Percentiles rank a stretch among this genome's conserved stretches.
phyloP scores from a whole-genome alignment of 495 filamentous ascomycete genomes.

The Aspergillus diversus region DNA sequence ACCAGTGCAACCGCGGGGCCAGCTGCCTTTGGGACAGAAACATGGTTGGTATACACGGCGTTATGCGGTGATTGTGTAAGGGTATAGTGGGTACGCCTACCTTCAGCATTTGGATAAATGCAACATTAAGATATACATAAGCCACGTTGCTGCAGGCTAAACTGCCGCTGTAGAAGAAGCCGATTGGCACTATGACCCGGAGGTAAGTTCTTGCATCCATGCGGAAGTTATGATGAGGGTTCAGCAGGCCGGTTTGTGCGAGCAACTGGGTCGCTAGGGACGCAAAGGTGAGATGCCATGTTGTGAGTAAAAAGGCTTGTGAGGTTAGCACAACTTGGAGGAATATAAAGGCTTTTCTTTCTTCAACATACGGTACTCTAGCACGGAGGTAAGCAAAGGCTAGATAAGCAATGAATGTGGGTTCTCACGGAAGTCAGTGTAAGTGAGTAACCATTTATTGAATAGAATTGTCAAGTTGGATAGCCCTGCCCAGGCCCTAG shows the following conservation, averaged over 20 bases:
- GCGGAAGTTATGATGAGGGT: conserved; percentile 66
- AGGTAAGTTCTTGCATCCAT: conserved; percentile 72
- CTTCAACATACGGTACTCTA: conserved; percentile 26
- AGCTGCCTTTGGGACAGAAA: conserved; percentile 49
- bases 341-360: no score
- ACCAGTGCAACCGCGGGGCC: conserved; percentile 72
- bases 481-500: conserved; percentile 28
- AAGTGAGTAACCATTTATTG: conserved; percentile 29
- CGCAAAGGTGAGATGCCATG: conserved; percentile 77
- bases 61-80: neutral
- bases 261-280: conserved; percentile 75
- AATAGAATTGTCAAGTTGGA: conserved; percentile 30
- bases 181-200: conserved; percentile 74
- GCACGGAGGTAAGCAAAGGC: no score
- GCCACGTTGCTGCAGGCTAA: conserved; percentile 74
- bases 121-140: conserved; percentile 75
- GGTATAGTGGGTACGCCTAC: conserved; percentile 34
- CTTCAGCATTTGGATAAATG: conserved; percentile 87
- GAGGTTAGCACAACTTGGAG: no score
- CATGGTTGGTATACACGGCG: neutral
- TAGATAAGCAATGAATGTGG: no score
- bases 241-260: conserved; percentile 64
- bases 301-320: conserved; percentile 65
- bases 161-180: conserved; percentile 69
- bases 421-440: conserved; percentile 24